Conservation (phyloP, 1,139 yeast genomes). For the Magnusiomyces magnusii region DNA sequence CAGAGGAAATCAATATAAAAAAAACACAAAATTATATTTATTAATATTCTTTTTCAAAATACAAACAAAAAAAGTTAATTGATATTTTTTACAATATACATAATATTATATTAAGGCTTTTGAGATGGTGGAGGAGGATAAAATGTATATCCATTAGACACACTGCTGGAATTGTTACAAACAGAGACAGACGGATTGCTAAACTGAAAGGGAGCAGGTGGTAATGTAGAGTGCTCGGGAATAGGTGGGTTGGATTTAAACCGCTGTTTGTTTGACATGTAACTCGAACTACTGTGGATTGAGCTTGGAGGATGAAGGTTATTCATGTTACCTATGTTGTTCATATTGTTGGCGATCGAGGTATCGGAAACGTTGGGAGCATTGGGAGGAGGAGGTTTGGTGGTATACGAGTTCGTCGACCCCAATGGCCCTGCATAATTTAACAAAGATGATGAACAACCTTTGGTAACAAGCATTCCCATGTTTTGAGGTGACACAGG, state of each 20-base stretch:
- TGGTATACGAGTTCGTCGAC: background rate
- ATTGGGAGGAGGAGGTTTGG: background rate
- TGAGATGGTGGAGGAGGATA: constrained; percentile 2
- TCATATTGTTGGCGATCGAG: background rate
- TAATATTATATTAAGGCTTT: background rate
- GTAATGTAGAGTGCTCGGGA: background rate
- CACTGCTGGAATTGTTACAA: background rate
- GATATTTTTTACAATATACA: no score
- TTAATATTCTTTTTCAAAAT: background rate
- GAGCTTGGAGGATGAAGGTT: background rate
- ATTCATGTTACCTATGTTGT: background rate
- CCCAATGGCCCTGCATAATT: background rate
- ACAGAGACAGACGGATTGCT: background rate
- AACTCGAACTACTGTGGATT: background rate
- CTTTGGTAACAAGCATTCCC: background rate
- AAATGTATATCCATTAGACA: background rate
- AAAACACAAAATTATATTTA: no score
- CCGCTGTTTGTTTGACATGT: background rate
- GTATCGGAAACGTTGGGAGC: background rate
- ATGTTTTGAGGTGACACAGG: background rate
- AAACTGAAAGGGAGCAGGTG: background rate
- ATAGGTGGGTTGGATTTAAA: background rate
- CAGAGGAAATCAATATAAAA: no score
- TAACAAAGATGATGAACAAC: background rate
- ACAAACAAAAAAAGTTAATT: no score